A percentile compares a stretch with the other conserved stretches of the same genome.
Conservation (phyloP, 2,329 filamentous ascomycete species). For the Blastomyces gilchristii region DNA sequence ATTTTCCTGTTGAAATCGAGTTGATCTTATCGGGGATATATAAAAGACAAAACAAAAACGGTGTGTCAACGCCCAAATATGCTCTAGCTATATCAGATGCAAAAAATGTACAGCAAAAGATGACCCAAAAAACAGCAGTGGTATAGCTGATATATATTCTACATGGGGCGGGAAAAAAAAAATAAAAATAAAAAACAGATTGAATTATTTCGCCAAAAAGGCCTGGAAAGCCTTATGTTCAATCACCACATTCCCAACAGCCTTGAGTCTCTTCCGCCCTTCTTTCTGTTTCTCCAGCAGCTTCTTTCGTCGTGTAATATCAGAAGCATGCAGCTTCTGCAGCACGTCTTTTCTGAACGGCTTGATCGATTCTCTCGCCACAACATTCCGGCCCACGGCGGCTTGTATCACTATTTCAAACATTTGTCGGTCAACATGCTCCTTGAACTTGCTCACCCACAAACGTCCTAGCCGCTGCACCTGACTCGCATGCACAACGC, state of each 20-base stretch:
- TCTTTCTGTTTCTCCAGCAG: slow-evolving; percentile 95
- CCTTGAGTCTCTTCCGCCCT: slow-evolving; percentile 73
- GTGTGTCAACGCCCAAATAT: not conserved
- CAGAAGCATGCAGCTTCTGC: slow-evolving; percentile 83
- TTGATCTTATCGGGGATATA: not conserved
- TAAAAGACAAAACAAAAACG: not conserved
- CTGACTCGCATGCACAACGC: slow-evolving; percentile 75
- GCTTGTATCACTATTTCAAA: slow-evolving; percentile 96
- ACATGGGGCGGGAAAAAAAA: not conserved
- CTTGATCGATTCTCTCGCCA: slow-evolving; percentile 90
- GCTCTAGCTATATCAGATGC: not conserved
- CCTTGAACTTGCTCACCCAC: slow-evolving; percentile 94
- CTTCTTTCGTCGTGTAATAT: slow-evolving; percentile 72
- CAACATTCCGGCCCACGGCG: slow-evolving; percentile 66
- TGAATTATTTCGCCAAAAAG: slow-evolving; percentile 67
- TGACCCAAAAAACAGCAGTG: not conserved
- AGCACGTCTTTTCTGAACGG: slow-evolving; percentile 93
- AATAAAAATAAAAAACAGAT: no score
- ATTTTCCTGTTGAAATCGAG: not conserved
- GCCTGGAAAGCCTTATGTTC: slow-evolving; percentile 92
- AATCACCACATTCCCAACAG: slow-evolving; percentile 79
- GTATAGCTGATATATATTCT: not conserved
- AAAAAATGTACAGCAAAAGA: not conserved
- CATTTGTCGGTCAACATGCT: slow-evolving; percentile 93
- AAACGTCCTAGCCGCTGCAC: slow-evolving; percentile 67